These are phyloP conservation scores for Trichoderma hamatum DNA, from an alignment of 2,329 filamentous ascomycete species.

Conservation along the genomic window DNA sequence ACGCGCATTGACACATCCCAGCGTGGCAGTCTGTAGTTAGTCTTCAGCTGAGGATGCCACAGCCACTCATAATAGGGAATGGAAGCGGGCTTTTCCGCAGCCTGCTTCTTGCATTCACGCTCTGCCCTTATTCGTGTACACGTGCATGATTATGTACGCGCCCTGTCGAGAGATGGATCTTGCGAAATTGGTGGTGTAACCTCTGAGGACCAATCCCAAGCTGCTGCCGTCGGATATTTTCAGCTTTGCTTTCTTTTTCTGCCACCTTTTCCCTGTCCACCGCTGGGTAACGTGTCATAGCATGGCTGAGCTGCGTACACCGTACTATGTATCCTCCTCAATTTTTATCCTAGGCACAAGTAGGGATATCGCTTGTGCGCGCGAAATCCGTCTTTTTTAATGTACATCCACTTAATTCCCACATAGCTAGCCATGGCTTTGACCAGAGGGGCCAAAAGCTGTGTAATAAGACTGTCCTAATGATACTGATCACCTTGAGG, in stretches of 20 bases:
- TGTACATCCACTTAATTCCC: neutral
- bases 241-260: neutral
- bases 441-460: neutral
- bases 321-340: neutral
- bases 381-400: neutral
- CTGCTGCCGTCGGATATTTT: neutral
- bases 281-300: neutral
- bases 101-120: neutral
- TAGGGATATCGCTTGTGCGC: neutral
- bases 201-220: neutral
- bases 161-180: conserved; percentile 15
- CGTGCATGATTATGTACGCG: conserved; percentile 13
- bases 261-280: neutral
- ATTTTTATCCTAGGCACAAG: neutral
- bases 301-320: neutral
- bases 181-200: neutral
- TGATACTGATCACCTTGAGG: conserved; percentile 17
- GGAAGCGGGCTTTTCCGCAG: neutral
- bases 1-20: conserved; percentile 7
- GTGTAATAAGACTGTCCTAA: neutral
- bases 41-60: conserved; percentile 13
- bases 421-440: neutral
- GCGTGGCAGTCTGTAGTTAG: neutral
- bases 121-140: neutral
- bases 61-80: neutral